Evolutionary conservation across 2,329 filamentous ascomycete species (phyloP), one percentile per base, ranked within the genome.

Genomic region (Talaromyces pinophilus): DNA sequence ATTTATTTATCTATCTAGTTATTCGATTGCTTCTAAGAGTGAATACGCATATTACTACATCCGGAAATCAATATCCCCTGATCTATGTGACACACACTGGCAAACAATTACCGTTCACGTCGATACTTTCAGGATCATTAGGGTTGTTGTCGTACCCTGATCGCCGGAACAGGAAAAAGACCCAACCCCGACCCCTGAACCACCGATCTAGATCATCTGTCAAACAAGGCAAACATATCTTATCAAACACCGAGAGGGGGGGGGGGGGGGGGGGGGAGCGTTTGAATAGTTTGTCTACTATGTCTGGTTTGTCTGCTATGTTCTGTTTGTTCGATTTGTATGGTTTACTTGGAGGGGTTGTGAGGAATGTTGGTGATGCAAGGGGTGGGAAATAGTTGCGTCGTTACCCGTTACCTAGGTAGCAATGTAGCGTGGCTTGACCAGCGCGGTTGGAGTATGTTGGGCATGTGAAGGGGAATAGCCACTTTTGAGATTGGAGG

Each of bases 191-290:
- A 11, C 35, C 10, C 62, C 50, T 46, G 50, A 44, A 6, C 38
- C 15, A 28, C n/a, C 35, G n/a, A 46, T 38, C 62, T 64, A 64
- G 62, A 64, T 30, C 40, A 35, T 3, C 35, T 19, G 13, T 22
- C 54, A 60, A 60, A 65, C 63, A 60, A 54, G 30, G 30, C 46
- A 60, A 65, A 65, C 62, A 64, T 61, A 19, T 38, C 42, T 44
- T 44, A 19, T 19, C n/a, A n/a, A 13, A 44, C 5, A n/a, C 6
- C 7, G 42, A 44, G 42, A 2, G 10, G 10, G 6, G 15, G 40
- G 42, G 42, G 7, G 10, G 10, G 6, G 15, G 40, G 42, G 7
- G 10, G 10, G 6, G 15, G 40, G 42, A 17, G 1, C n/a, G n/a
- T 44, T 44, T 59, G 54, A 8, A 48, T 60, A 28, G 35, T 64